phyloP scores from a whole-genome alignment of 2,329 filamentous ascomycete species.

The Penicillium sp. region DNA sequence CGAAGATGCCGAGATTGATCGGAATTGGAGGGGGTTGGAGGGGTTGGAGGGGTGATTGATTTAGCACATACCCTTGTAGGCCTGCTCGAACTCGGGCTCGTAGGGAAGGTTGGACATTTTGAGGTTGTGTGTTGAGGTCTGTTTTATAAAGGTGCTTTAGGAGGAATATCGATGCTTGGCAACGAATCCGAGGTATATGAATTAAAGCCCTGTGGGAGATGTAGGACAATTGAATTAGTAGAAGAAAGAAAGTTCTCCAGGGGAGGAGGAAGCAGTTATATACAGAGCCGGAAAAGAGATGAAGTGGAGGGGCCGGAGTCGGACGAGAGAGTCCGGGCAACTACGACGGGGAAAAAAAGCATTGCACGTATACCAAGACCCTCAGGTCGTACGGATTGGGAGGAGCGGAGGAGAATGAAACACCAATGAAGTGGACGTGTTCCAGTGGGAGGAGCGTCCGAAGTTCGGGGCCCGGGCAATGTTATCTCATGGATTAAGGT shows the following conservation, averaged over 20 bases:
- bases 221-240: constrained; percentile 1
- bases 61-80: constrained; percentile 76
- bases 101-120: constrained; percentile 79
- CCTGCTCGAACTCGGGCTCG: constrained; percentile 98
- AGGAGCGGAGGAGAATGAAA: constrained; percentile 2
- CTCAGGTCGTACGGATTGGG: constrained; percentile 14
- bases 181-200: constrained; percentile 1
- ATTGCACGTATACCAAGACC: constrained; percentile 12
- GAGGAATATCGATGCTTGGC: constrained; percentile 6
- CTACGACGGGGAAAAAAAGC: constrained; percentile 10
- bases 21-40: not conserved
- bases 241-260: constrained; percentile 17
- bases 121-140: constrained; percentile 5
- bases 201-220: constrained; percentile 11
- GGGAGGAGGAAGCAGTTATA: constrained; percentile 26
- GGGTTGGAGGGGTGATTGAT: not conserved
- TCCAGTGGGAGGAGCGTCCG: constrained; percentile 30
- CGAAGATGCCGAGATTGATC: constrained; percentile 21
- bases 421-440: constrained; percentile 1
- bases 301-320: constrained; percentile 31
- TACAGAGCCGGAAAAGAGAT: constrained; percentile 44
- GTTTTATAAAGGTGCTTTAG: constrained; percentile 5
- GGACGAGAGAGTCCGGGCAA: constrained; percentile 28
- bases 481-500: constrained; percentile 41
- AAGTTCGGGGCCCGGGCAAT: constrained; percentile 32